phyloP scores from a whole-genome alignment of 208 protist genomes.

The Wallacemonas collosoma region DNA sequence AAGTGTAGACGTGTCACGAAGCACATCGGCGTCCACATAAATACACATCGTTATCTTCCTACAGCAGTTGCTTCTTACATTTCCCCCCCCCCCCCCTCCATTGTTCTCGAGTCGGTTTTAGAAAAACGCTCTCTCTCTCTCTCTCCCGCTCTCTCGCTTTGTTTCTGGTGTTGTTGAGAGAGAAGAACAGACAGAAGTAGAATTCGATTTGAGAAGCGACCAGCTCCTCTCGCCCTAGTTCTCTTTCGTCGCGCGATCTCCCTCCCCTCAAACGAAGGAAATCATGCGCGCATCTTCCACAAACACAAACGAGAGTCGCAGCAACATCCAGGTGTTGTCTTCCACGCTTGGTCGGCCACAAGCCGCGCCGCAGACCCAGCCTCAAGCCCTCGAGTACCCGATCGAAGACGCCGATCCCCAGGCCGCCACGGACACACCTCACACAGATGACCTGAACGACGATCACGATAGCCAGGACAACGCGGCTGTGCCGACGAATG shows the following conservation, averaged over 20 bases:
- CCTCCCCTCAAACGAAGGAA: no score
- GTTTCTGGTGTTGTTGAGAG: no score
- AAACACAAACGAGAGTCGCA: slow-evolving; percentile 13
- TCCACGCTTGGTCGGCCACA: slow-evolving; percentile 8
- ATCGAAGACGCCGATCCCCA: slow-evolving; percentile 12
- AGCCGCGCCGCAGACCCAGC: slow-evolving; percentile 15
- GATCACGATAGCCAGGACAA: slow-evolving; percentile 1
- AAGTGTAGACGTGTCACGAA: no score
- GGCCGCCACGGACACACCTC: slow-evolving; percentile 9
- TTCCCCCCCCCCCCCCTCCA: not conserved
- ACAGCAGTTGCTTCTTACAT: not conserved
- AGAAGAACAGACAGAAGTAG: no score
- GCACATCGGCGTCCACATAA: not conserved
- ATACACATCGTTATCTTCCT: slow-evolving; percentile 16
- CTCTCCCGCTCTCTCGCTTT: not conserved
- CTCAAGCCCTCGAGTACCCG: slow-evolving; percentile 13
- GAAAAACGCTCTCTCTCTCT: not conserved
- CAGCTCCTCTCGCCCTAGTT: no score
- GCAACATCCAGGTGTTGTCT: slow-evolving; percentile 13
- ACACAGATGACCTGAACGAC: slow-evolving; percentile 8
- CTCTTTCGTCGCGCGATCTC: no score
- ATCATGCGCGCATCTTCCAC: slow-evolving; percentile 23
- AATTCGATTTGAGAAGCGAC: no score
- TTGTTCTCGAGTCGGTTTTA: slow-evolving; percentile 1
- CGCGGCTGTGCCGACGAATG: slow-evolving; percentile 23